Conservation (phyloP, 202 grass and related monocot genomes). For the Brachypodium distachyon region DNA sequence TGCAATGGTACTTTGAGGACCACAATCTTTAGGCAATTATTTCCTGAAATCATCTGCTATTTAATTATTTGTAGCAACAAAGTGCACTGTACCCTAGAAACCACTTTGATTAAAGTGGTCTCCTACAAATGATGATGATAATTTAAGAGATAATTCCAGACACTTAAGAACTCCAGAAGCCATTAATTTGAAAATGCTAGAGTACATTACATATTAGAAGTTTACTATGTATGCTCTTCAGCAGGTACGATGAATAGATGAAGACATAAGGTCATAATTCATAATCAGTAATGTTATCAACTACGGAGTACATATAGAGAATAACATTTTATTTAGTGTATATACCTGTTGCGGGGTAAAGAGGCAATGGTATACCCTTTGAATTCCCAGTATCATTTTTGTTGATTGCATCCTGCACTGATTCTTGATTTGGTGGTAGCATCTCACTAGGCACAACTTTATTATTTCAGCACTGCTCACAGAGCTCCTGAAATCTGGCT, state of each 20-base stretch:
- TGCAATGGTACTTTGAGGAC: no score
- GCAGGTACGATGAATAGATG: neutral
- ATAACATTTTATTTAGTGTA: no score
- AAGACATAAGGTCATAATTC: neutral
- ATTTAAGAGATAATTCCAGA: neutral
- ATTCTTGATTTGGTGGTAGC: no score
- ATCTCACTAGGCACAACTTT: neutral
- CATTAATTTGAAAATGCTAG: neutral
- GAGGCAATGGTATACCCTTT: no score
- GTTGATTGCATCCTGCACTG: no score
- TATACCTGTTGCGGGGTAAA: no score
- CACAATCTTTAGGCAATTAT: no score
- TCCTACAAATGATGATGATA: neutral
- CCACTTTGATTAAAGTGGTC: neutral
- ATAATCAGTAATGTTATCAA: neutral
- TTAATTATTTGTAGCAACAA: neutral
- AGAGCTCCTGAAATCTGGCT: constrained; percentile 49
- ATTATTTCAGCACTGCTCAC: constrained; percentile 27
- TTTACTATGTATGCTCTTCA: neutral
- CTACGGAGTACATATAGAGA: neutral
- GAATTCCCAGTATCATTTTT: no score
- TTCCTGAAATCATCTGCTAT: neutral
- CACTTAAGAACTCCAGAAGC: neutral
- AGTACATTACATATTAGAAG: neutral
- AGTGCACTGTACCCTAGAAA: neutral